Evolutionary conservation across 352 stramenopile genomes (phyloP), one percentile per base, ranked within the genome.

Genomic region (Globisporangium radiosum): DNA sequence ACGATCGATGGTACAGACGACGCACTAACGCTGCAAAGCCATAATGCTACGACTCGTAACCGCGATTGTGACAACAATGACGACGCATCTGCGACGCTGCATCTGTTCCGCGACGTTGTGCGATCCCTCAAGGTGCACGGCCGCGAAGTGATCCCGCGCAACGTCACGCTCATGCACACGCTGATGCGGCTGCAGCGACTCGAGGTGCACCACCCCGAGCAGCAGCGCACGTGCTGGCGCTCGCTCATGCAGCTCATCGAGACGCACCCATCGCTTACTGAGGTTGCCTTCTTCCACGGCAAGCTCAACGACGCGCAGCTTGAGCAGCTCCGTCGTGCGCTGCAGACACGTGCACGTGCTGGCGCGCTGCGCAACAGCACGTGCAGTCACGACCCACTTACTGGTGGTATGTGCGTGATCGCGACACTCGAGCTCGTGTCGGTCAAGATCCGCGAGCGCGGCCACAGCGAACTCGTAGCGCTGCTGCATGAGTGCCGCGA

Each of bases 221-320:
- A 88, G 66, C 77, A 85, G 57, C 64, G 69, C 36, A 89, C 63
- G 14, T 76, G 56, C 49, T 76, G 69, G 70, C 54, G 59, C n/a
- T 86, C 70, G 11, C 71, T 72, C 52, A 52, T 54, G 9, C 60
- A 45, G 6, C 59, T 87, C 25, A 63, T 87, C 10, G 60, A 70
- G 47, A 33, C 53, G 4, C 64, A 79, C 42, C 45, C 57, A 36
- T 58, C 69, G 14, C 61, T 93, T 1, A 56, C 58, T 0, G 74
- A 87, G 42, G 52, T 93, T 14, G 70, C 77, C 10, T 87, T 90
- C 53, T 93, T 91, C 38, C 83, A 93, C 51, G 83, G 83, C 17
- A 85, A 84, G 36, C 58, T 91, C 40, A 72, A 56, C 52, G 68
- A 83, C 52, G 52, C 49, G 6, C 68, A 85, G 19, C 51, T 93